Evolutionary conservation across 352 stramenopile species (phyloP), one percentile per base, ranked within the genome.

Genomic region (Phytopythium litorale): DNA sequence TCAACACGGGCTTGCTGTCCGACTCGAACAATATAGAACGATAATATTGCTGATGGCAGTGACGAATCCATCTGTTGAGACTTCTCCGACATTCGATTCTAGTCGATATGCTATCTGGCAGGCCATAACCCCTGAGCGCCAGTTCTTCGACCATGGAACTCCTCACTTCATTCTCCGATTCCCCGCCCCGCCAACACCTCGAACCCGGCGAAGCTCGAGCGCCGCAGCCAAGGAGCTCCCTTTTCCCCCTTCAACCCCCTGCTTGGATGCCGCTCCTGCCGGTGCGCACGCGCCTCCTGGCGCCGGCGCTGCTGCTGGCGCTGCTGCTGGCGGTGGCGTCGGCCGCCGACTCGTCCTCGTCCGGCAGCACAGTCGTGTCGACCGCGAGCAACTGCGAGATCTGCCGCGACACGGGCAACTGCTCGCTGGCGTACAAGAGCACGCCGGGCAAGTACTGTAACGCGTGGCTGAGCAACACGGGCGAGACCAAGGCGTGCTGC

Each of bases 321-420:
- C 37, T 60, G 54, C 25, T 60, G 37, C 21, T 35, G 21, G 23
- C 23, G 21, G 23, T 49, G 13, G 40, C 38, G 18, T 42, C 37
- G 40, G 21, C 57, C n/a, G 45, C 43, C 7, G 46, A 56, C 57
- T 71, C 54, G 23, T 66, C 61, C 15, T 55, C 51, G 40, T 69
- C 63, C 21, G 63, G 59, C 15, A 64, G 48, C 64, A 61, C 45
- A 23, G 12, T 62, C 0, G 59, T 57, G 21, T 55, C 56, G 16
- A 58, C 63, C 12, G 56, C 64, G 54, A 67, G 66, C 4, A 54
- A 74, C 40, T 88, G 80, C 56, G 72, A 89, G 64, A 67, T 87
- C 58, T 89, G 80, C 59, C 70, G 72, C 25, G 76, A 85, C 56
- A 58, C 68, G 3, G 69, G 66, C 30, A 65, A 80, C 46, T 91